Base-by-base conservation (phyloP, 345 rosid species). In the Eucalyptus urophylla region DNA sequence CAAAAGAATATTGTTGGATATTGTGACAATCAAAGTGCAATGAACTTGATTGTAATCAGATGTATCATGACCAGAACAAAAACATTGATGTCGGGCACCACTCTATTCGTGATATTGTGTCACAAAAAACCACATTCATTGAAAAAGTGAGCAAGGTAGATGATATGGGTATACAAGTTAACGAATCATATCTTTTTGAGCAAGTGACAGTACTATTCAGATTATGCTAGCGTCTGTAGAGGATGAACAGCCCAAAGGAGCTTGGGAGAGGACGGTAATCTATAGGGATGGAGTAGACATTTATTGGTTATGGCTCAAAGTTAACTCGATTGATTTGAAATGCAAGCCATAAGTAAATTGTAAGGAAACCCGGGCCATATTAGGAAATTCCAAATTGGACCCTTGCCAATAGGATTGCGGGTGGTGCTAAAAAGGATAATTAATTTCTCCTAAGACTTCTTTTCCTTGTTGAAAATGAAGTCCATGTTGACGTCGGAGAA, bases 1-100 rank as follows among this genome's bases (percentile, higher is more conserved):
- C 40, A 8, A 5, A 33, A n/a, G 76, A 67, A 31, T 40, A 31
- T 31, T 67, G 76, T n/a, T 3, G 21, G 40, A 67, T 67, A 15
- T 67, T 3, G 76, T 4, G 6, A 67, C 37, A 40, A 40, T 40
- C 43, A 14, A 49, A 49, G 51, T 49, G 16, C 11, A 14, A 67
- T 31, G 4, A 17, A 65, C 15, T 65, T 65, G 11, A 15, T 65
- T 65, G 33, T n/a, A n/a, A 65, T 65, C 2, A n/a, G 1, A 65
- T 27, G 40, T n/a, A 16, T n/a, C 15, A n/a, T 15, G 40, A 65
- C 6, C 0, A 0, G 40, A 65, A 4, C 11, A n/a, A 65, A 31
- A 8, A 65, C 5, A 65, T 65, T 0, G 76, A 65, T 65, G 76
- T 65, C 6, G 3, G 17, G 8, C 11, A 15, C 21, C 76, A 67